A percentile compares a stretch with the other conserved stretches of the same genome.
phyloP scores from a whole-genome alignment of 1,284 basidiomycete genomes.

The Violaceomyces palustris region DNA sequence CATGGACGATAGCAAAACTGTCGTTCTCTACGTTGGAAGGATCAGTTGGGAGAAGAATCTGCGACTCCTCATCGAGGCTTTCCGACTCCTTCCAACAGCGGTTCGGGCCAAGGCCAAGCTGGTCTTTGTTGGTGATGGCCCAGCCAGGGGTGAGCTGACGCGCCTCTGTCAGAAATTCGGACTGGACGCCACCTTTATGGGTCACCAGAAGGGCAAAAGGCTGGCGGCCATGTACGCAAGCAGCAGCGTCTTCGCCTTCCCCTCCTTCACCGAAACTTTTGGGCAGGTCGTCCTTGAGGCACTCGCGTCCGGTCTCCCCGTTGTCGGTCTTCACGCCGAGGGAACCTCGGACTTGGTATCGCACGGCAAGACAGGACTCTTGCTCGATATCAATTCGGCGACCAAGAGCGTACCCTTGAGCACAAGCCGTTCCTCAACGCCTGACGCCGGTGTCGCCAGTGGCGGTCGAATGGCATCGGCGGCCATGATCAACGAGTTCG shows the following conservation, averaged over 20 bases:
- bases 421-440: not conserved
- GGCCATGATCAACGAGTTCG: slow-evolving; percentile 18
- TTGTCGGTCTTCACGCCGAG: slow-evolving; percentile 60
- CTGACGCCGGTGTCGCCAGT: slow-evolving; percentile 5
- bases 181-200: slow-evolving; percentile 58
- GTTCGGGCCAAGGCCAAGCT: slow-evolving; percentile 54
- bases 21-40: slow-evolving; percentile 55
- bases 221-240: slow-evolving; percentile 56
- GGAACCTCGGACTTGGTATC: slow-evolving; percentile 60
- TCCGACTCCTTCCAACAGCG: slow-evolving; percentile 50
- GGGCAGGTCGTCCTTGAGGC: slow-evolving; percentile 61
- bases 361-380: slow-evolving; percentile 56
- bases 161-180: slow-evolving; percentile 54
- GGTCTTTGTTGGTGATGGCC: slow-evolving; percentile 61
- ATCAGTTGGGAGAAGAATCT: slow-evolving; percentile 62
- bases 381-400: slow-evolving; percentile 44
- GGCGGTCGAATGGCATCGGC: not conserved
- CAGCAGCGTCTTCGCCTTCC: slow-evolving; percentile 60
- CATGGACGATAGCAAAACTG: slow-evolving; percentile 36
- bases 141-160: slow-evolving; percentile 57
- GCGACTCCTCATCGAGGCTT: slow-evolving; percentile 58
- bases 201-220: slow-evolving; percentile 54
- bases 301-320: slow-evolving; percentile 59
- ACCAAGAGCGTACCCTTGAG: slow-evolving; percentile 9
- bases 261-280: slow-evolving; percentile 60